phyloP scores from a whole-genome alignment of 2,329 filamentous ascomycete species.

The Ceratocystiopsis brevicomis region DNA sequence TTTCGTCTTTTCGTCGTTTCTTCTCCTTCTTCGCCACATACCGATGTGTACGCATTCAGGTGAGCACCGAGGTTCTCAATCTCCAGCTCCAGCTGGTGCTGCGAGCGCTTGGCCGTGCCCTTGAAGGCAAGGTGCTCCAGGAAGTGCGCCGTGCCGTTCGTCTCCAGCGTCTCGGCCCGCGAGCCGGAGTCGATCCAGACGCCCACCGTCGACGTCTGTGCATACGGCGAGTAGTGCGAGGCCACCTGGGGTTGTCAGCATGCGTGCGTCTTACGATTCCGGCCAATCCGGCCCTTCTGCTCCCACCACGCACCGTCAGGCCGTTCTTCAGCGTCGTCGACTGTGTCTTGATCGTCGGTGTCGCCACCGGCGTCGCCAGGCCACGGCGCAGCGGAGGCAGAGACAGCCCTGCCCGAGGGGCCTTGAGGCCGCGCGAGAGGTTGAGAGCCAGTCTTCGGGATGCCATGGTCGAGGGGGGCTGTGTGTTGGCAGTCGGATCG shows the following conservation, averaged over 20 bases:
- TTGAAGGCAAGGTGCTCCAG: constrained; percentile 99
- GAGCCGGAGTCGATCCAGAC: constrained; percentile 99
- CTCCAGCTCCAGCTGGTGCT: constrained; percentile 96
- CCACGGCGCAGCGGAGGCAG: constrained; percentile 64
- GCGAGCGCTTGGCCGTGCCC: constrained; percentile 85
- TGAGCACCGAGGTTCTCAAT: constrained; percentile 99
- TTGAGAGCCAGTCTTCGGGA: constrained; percentile 94
- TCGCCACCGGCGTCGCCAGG: constrained; percentile 66
- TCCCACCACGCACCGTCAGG: constrained; percentile 43
- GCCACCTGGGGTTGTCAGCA: constrained; percentile 48
- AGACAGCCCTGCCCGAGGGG: constrained; percentile 58
- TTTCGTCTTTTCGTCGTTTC: neutral
- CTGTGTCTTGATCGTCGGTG: constrained; percentile 57
- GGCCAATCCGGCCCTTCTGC: constrained; percentile 21
- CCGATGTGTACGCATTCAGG: constrained; percentile 98
- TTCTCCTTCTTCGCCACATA: constrained; percentile 24
- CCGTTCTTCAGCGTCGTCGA: constrained; percentile 94
- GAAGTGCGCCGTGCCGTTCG: constrained; percentile 98
- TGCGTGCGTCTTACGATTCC: constrained; percentile 5
- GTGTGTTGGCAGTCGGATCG: neutral
- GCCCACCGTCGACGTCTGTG: constrained; percentile 93
- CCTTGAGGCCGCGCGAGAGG: constrained; percentile 78
- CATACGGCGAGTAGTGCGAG: constrained; percentile 94
- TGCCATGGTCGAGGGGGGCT: constrained; percentile 43
- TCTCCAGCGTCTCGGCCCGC: constrained; percentile 93